Percentiles rank a stretch among this genome's conserved stretches.
These are phyloP conservation scores for Vitis hybrid DNA, from an alignment of 177 flowering plant species.

Conservation along the genomic window DNA sequence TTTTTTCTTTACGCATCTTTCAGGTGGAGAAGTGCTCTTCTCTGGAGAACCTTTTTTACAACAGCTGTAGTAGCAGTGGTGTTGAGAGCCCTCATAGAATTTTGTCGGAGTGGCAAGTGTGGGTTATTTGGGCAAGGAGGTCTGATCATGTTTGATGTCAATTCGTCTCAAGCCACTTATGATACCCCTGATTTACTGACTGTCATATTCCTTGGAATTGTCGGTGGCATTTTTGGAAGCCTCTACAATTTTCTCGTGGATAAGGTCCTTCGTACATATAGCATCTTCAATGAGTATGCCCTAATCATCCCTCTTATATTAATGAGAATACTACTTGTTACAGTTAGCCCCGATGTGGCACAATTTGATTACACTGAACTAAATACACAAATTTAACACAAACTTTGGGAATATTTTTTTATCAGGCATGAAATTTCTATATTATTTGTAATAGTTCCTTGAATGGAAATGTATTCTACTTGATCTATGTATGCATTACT, in stretches of 20 bases:
- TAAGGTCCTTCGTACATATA: constrained; percentile 47
- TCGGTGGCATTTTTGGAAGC: constrained; percentile 59
- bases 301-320: not conserved
- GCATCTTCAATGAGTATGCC: constrained; percentile 45
- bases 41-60: constrained; percentile 54
- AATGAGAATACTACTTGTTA: not conserved
- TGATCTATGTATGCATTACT: too few species aligned
- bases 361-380: too few species aligned
- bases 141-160: constrained; percentile 54
- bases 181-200: constrained; percentile 34
- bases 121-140: constrained; percentile 60
- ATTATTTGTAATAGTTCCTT: too few species aligned
- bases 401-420: too few species aligned
- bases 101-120: constrained; percentile 42
- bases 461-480: too few species aligned
- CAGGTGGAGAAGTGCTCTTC: constrained; percentile 68
- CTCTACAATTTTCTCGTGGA: constrained; percentile 47
- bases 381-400: too few species aligned
- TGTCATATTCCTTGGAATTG: constrained; percentile 37
- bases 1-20: not conserved
- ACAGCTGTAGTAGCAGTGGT: constrained; percentile 61
- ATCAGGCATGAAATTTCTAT: too few species aligned
- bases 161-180: constrained; percentile 20
- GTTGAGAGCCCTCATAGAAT: constrained; percentile 36
- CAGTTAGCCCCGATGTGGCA: too few species aligned